Conservation (phyloP, 192 early-diverging fungal genomes). For the Glomus cerebriforme region DNA sequence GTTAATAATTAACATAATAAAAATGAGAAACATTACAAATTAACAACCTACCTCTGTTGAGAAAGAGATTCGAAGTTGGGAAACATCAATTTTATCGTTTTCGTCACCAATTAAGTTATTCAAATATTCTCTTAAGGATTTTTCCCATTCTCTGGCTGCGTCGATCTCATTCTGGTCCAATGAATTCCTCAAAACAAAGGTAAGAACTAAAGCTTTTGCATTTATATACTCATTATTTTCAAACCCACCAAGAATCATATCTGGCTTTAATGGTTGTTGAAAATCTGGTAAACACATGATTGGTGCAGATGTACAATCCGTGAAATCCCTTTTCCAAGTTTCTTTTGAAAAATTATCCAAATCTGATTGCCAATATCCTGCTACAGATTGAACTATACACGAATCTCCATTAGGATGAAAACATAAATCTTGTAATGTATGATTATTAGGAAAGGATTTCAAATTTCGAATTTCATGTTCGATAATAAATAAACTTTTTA, state of each 20-base stretch:
- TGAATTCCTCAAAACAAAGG: conserved; percentile 61
- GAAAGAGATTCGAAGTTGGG: conserved; percentile 51
- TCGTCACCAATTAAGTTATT: conserved; percentile 32
- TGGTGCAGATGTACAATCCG: conserved; percentile 49
- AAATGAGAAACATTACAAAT: neutral
- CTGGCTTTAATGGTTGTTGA: conserved; percentile 62
- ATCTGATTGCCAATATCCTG: conserved; percentile 65
- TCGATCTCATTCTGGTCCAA: conserved; percentile 39
- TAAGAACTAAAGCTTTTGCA: conserved; percentile 60
- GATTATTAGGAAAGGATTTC: conserved; percentile 38
- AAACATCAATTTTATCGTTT: conserved; percentile 33
- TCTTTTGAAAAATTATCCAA: conserved; percentile 44
- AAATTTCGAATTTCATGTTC: conserved; percentile 50
- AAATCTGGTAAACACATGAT: conserved; percentile 60
- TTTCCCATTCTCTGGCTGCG: conserved; percentile 60
- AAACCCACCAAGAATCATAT: conserved; percentile 61
- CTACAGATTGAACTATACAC: conserved; percentile 64
- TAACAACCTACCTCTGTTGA: conserved; percentile 55
- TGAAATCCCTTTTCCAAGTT: conserved; percentile 49
- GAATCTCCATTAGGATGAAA: conserved; percentile 59
- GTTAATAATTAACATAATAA: neutral
- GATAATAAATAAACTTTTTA: conserved; percentile 52
- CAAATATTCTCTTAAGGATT: conserved; percentile 42
- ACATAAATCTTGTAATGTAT: conserved; percentile 58
- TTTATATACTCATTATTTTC: conserved; percentile 38